These are phyloP conservation scores for Coemansia biformis DNA, from an alignment of 192 early-diverging fungal species.

Conservation along the genomic window DNA sequence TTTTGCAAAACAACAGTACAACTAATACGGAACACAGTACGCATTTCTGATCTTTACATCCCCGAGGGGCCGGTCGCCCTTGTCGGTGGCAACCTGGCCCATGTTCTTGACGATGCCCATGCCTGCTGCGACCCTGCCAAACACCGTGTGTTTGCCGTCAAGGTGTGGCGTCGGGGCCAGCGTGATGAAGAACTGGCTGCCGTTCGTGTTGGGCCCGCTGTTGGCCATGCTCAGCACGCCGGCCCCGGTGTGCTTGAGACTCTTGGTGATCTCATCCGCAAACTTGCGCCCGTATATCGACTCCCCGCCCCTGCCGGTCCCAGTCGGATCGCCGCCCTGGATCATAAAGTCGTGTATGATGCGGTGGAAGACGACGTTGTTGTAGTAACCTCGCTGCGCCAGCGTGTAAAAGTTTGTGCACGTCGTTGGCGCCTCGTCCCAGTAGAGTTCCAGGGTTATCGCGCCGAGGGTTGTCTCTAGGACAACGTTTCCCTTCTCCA, in stretches of 20 bases:
- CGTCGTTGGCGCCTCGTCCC: slow-evolving; percentile 64
- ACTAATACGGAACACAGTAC: no score
- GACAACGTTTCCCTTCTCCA: slow-evolving; percentile 5
- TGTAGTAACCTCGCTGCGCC: slow-evolving; percentile 75
- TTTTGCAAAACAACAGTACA: no score
- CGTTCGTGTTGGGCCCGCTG: slow-evolving; percentile 85
- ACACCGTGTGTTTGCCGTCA: slow-evolving; percentile 87
- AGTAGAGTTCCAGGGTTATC: slow-evolving; percentile 34
- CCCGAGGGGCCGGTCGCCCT: slow-evolving; percentile 55
- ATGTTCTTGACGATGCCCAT: slow-evolving; percentile 71
- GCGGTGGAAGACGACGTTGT: slow-evolving; percentile 74
- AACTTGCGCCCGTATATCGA: slow-evolving; percentile 65
- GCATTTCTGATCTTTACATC: slow-evolving; percentile 15
- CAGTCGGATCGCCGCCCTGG: slow-evolving; percentile 96
- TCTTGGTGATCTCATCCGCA: slow-evolving; percentile 63
- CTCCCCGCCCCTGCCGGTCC: slow-evolving; percentile 85
- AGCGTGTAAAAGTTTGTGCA: slow-evolving; percentile 88
- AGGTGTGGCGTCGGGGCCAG: slow-evolving; percentile 66
- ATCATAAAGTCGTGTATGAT: slow-evolving; percentile 91
- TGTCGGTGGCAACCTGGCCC: slow-evolving; percentile 65
- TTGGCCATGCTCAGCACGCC: slow-evolving; percentile 97
- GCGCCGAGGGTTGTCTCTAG: slow-evolving; percentile 24
- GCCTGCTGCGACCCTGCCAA: slow-evolving; percentile 83
- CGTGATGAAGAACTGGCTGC: slow-evolving; percentile 72
- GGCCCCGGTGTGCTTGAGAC: slow-evolving; percentile 71